Base-by-base conservation (phyloP, 495 filamentous ascomycete genomes). In the Hypomontagnella monticulosa region DNA sequence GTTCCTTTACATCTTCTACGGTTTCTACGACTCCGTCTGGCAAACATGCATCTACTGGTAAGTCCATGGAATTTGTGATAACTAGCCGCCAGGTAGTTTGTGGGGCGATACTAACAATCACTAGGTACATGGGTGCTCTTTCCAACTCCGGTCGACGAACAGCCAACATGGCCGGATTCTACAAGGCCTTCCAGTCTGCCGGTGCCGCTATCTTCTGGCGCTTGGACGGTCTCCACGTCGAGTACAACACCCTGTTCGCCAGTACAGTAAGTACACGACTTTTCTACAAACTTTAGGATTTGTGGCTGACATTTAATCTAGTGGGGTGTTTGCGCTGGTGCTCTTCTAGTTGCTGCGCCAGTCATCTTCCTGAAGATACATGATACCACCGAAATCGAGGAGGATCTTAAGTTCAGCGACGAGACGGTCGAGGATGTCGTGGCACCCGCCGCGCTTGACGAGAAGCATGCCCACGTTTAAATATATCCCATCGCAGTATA, bases 1-100 rank as follows among this genome's bases (percentile, higher is more conserved):
- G 87, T 91, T 97, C 73, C 77, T 97, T 58, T 96, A 94, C 80
- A 90, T 98, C 67, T 95, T 93, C 73, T 97, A 97, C 73, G 93
- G 93, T 43, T 89, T 97, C 69, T 94, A 89, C 64, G 93, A 97
- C 71, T 90, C 93, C 30, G 84, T 59, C 37, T 95, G 92, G 87
- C 91, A 95, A 76, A 93, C 91, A 9, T 88, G 81, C 70, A 88
- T 93, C 40, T 96, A 96, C 80, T 96, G 92, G 92, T 93, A 79
- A 68, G 88, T 80, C 18, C 11, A 14, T 4, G 20, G n/a, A 20
- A 12, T 6, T 41, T 27, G 23, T 36, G 61, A 36, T 58, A 30
- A 11, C 57, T 58, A 53, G 49, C 55, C 46, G 57, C n/a, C n/a
- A n/a, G n/a, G n/a, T n/a, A 55, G 8, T 69, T 48, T 23, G 46